These are phyloP conservation scores for Byssothecium circinans DNA, from an alignment of 2,329 filamentous ascomycete genomes.

Conservation along the genomic window DNA sequence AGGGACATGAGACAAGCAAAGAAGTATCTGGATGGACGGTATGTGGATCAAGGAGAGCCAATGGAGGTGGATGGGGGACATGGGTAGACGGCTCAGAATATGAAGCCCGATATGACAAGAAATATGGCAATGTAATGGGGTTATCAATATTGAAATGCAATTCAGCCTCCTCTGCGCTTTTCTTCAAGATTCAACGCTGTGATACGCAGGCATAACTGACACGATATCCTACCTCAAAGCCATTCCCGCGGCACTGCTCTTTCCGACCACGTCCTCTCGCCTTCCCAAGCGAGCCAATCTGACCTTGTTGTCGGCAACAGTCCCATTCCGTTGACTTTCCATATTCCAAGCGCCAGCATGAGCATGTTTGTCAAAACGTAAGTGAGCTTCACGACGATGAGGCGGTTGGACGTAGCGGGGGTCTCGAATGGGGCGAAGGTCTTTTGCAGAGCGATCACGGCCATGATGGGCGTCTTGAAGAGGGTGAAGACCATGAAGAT, in stretches of 20 bases:
- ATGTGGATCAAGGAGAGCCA: neutral
- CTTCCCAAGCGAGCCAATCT: slow-evolving; percentile 97
- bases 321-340: slow-evolving; percentile 97
- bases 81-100: too few species aligned
- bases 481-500: slow-evolving; percentile 99
- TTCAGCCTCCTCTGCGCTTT: too few species aligned
- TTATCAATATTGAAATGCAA: too few species aligned
- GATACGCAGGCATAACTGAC: too few species aligned
- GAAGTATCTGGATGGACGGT: neutral
- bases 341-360: slow-evolving; percentile 81
- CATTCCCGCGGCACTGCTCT: slow-evolving; percentile 41
- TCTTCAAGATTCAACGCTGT: too few species aligned
- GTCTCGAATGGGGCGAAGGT: slow-evolving; percentile 93
- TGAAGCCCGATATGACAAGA: neutral
- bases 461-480: slow-evolving; percentile 93
- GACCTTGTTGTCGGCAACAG: slow-evolving; percentile 93
- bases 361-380: slow-evolving; percentile 87
- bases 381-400: slow-evolving; percentile 81
- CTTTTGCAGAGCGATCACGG: slow-evolving; percentile 77
- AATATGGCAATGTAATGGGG: too few species aligned
- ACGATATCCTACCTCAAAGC: slow-evolving; percentile 21
- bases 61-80: too few species aligned
- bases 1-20: neutral
- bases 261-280: slow-evolving; percentile 57
- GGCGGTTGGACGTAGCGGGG: slow-evolving; percentile 69